phyloP scores from a whole-genome alignment of 345 rosid genomes.

The Eucalyptus leucophloia region DNA sequence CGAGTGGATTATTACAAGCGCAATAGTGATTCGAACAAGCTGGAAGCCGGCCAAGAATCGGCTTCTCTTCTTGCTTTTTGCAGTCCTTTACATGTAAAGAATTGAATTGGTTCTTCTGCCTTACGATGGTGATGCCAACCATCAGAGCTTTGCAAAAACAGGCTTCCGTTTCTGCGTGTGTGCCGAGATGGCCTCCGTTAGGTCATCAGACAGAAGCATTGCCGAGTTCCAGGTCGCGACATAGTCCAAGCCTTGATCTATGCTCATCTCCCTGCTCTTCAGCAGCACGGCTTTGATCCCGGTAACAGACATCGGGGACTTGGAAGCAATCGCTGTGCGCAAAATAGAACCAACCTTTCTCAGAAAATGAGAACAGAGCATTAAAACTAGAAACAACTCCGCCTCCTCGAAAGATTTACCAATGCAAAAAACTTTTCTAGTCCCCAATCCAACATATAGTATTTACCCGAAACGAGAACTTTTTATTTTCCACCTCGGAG shows the following conservation, averaged over 20 bases:
- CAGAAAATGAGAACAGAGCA: too few species aligned
- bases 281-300: constrained; percentile 54
- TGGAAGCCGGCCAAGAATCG: background rate
- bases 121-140: background rate
- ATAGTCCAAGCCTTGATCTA: constrained; percentile 83
- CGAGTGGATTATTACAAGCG: background rate
- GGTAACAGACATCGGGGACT: too few species aligned
- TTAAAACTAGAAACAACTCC: background rate
- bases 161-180: constrained; percentile 40
- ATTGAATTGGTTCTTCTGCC: background rate
- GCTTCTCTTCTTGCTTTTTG: background rate
- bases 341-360: too few species aligned
- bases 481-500: background rate
- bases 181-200: constrained; percentile 51
- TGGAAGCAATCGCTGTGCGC: too few species aligned
- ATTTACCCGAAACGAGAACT: background rate
- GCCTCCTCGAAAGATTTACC: background rate
- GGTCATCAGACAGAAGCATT: constrained; percentile 63
- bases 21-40: background rate
- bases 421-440: background rate
- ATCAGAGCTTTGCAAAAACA: constrained; percentile 57
- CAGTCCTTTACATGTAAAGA: background rate
- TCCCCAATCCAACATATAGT: background rate
- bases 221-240: constrained; percentile 83
- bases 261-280: constrained; percentile 56